Evolutionary conservation across 129 eudicot species (phyloP), one percentile per base, ranked within the genome.

Genomic region (Ambrosia trifida): DNA sequence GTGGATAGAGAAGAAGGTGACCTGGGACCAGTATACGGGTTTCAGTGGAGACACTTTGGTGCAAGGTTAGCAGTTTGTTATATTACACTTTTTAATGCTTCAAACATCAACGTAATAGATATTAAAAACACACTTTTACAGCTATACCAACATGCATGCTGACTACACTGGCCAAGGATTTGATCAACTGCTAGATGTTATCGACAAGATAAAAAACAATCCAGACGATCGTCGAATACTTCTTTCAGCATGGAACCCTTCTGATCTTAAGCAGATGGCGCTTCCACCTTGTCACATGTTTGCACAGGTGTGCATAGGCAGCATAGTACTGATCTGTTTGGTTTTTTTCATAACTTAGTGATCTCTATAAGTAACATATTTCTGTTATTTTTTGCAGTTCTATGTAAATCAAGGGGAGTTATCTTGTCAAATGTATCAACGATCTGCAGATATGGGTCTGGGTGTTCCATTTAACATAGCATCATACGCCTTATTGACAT

Each of bases 221-320:
- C 96, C 98, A 41, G 84, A 93, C 80, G 96, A 93, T 62, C 83
- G 96, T 64, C 89, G 96, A 3, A 93, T 93, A 64, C 78, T 93
- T 73, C 85, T 93, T 66, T 93, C 98, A 41, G 95, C 98, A 66
- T 93, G 98, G 98, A 89, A 93, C 69, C 98, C 98, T 75, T 93
- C 95, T 32, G 98, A 93, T 82, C 95, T 89, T 31, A 85, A 85
- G 59, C 69, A 89, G 77, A 93, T 89, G 96, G 96, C 98, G 54
- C 94, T 93, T 64, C 96, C 98, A 31, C 96, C 98, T 47, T 93
- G 96, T 81, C 98, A 93, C 82, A 93, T 89, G 95, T 89, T 87
- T 82, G 92, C 98, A 30, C 98, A 93, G 90, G 98, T 89, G n/a
- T 17, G 80, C 69, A n/a, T 45, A 19, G 32, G 31, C 60, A 53